Conservation (phyloP, 805 yeast genomes). For the Starmerella stigmatis region DNA sequence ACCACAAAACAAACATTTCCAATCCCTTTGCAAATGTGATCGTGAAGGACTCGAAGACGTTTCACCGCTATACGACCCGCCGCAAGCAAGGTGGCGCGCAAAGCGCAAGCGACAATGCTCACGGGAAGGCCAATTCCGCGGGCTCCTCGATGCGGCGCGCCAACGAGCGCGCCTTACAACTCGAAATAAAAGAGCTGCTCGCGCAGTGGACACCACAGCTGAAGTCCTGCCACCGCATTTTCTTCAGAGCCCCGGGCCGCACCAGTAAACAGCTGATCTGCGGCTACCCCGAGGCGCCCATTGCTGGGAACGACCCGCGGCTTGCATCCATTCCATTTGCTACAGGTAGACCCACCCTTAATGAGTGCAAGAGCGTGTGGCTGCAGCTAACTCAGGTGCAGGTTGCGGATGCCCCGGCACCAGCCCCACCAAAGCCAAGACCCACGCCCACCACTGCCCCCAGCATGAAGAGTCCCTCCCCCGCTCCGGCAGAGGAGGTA, state of each 20-base stretch:
- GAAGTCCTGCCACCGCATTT: constrained; percentile 56
- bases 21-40: constrained; percentile 36
- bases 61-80: constrained; percentile 91
- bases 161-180: constrained; percentile 71
- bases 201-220: constrained; percentile 50
- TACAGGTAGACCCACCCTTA: constrained; percentile 73
- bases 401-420: constrained; percentile 42
- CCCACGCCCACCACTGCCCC: constrained; percentile 27
- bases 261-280: constrained; percentile 52
- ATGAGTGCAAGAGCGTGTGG: constrained; percentile 81
- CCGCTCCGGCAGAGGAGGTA: constrained; percentile 16
- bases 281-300: constrained; percentile 50
- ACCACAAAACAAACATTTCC: constrained; percentile 45
- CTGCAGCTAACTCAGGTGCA: constrained; percentile 54
- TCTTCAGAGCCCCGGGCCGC: constrained; percentile 69
- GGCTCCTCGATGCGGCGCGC: constrained; percentile 84
- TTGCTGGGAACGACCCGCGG: constrained; percentile 48
- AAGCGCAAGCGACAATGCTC: constrained; percentile 79
- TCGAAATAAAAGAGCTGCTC: constrained; percentile 65
- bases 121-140: constrained; percentile 93
- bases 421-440: not conserved
- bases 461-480: constrained; percentile 15
- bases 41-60: constrained; percentile 66
- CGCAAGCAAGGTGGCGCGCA: constrained; percentile 97
- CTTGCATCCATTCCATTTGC: constrained; percentile 74